Base-by-base conservation (phyloP, 768 basidiomycete genomes). In the Candolleomyces efflorescens region DNA sequence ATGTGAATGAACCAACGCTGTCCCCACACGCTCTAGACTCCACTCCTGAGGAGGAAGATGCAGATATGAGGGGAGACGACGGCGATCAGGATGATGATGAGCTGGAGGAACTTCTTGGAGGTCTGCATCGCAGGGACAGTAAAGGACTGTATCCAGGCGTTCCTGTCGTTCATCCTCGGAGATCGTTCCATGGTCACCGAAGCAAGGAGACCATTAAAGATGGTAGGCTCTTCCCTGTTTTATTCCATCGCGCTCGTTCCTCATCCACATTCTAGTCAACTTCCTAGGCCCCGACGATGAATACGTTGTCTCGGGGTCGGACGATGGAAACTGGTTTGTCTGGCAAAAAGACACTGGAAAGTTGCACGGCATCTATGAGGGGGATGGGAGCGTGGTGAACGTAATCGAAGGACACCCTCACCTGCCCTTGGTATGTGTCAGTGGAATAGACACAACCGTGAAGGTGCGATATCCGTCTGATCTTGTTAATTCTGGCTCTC, bases 151-250 rank as follows among this genome's bases (percentile, higher is more conserved):
- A 74, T 45, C 67, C 67, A 43, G 68, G 70, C 51, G 78, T 82
- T 3, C 80, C 86, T 12, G 69, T 84, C 39, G 71, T 94, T 49
- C 71, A 81, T 60, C 92, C 93, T 24, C 82, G 85, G 41, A 70
- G 68, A 59, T 79, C 81, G 15, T 95, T 80, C 69, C 67, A 69
- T 39, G 93, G 93, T 13, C 83, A 85, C 32, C 83, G 86, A 55
- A 96, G 94, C 65, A 75, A 90, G 0, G 84, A 84, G 60, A 96
- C 94, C 0, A 81, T 92, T 43, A 96, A 96, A 70, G 93, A 94
- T 68, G 91, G 93, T 87, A 61, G 65, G 85, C 67, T 18, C 41
- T 46, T 11, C 11, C 10, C 52, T 20, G 52, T 13, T 26, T 18
- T 47, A 24, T 3, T 38, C n/a, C 7, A 20, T 52, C n/a, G 13